A percentile compares a stretch with the other conserved stretches of the same genome.
Conservation (phyloP, 768 basidiomycete species). For the Coprinellus aureogranulatus region DNA sequence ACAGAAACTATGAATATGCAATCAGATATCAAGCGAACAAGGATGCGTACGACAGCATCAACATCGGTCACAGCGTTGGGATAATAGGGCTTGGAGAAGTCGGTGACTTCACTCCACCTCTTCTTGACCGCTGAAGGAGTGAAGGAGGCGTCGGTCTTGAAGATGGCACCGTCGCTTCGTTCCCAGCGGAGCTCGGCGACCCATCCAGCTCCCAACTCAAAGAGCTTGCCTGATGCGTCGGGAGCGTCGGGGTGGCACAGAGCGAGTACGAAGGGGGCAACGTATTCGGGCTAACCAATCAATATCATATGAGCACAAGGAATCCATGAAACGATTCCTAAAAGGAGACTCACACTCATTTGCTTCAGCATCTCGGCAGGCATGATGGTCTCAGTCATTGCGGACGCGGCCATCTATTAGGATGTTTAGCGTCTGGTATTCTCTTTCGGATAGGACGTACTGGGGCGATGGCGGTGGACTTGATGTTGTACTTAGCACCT, state of each 20-base stretch:
- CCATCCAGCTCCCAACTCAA: constrained; percentile 92
- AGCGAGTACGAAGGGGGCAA: constrained; percentile 89
- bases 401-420: constrained; percentile 83
- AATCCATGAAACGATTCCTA: background rate
- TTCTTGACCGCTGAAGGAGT: constrained; percentile 92
- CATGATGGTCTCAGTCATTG: constrained; percentile 95
- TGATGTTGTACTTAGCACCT: constrained; percentile 89
- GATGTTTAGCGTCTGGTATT: background rate
- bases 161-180: constrained; percentile 79
- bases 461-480: constrained; percentile 84
- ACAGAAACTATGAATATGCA: background rate
- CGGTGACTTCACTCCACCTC: constrained; percentile 77
- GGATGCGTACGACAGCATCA: constrained; percentile 47
- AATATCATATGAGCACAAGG: constrained; percentile 7
- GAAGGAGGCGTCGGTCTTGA: constrained; percentile 86
- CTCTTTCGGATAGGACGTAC: constrained; percentile 41
- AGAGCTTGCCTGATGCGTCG: constrained; percentile 77
- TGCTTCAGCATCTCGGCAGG: constrained; percentile 91
- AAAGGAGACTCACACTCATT: constrained; percentile 54
- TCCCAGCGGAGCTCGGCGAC: constrained; percentile 93
- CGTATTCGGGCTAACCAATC: constrained; percentile 72
- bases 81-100: constrained; percentile 71
- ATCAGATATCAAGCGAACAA: background rate
- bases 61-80: constrained; percentile 64
- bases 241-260: constrained; percentile 83